Evolutionary conservation across 768 basidiomycete species (phyloP).

Genomic region (Leccinum truebloodii): DNA sequence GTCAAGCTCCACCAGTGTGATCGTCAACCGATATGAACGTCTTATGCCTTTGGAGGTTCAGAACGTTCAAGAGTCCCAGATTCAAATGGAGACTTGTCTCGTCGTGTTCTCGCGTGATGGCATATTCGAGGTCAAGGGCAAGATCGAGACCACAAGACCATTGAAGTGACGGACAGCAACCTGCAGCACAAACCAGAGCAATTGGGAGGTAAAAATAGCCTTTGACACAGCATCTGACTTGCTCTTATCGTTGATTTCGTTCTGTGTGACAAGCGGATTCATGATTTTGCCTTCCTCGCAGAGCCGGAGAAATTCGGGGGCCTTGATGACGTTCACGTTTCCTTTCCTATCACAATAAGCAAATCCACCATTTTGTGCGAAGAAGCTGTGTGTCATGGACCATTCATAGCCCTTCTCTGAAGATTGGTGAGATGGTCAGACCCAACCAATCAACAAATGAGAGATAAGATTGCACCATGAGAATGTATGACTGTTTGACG

Average conservation of each 20-base stretch:
- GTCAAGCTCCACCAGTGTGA: too few relatives aligned
- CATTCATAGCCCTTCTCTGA: neutral
- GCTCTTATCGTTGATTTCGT: neutral
- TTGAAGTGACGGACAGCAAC: neutral
- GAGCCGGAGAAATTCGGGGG: neutral
- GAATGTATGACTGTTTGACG: neutral
- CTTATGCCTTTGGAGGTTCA: too few relatives aligned
- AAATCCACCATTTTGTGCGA: neutral
- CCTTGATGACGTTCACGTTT: neutral
- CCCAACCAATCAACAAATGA: neutral
- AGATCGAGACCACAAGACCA: neutral
- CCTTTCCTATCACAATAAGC: neutral
- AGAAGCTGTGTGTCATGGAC: neutral
- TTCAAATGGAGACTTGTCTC: too few relatives aligned
- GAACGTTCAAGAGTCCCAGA: too few relatives aligned
- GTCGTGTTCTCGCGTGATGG: too few relatives aligned
- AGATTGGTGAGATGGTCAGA: neutral
- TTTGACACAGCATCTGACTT: neutral
- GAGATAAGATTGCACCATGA: neutral
- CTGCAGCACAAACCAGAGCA: neutral
- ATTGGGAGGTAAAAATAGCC: neutral
- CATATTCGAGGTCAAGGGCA: too few relatives aligned
- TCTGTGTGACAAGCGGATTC: neutral
- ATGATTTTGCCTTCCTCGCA: neutral
- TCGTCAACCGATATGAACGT: too few relatives aligned